These are phyloP conservation scores for Cladosporium colombiae DNA, from an alignment of 2,329 filamentous ascomycete species.

Conservation along the genomic window DNA sequence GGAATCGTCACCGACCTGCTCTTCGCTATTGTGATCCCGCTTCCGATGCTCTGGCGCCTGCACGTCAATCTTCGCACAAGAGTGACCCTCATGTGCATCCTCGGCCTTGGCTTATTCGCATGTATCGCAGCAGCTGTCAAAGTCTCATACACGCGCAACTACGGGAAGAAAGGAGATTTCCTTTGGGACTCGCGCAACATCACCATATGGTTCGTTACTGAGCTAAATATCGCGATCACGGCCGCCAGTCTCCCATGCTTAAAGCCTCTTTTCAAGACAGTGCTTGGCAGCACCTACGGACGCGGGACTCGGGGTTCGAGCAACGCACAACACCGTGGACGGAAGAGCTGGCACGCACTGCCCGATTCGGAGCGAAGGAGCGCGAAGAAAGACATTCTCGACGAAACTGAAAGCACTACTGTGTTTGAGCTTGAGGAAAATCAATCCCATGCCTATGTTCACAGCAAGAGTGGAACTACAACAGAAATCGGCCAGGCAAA, in stretches of 20 bases:
- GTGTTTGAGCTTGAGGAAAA: neutral
- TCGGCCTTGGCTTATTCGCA: slow-evolving; percentile 45
- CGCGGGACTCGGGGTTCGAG: neutral
- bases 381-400: neutral
- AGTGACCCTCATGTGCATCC: slow-evolving; percentile 40
- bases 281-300: slow-evolving; percentile 3
- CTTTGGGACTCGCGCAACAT: slow-evolving; percentile 4
- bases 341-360: slow-evolving; percentile 3
- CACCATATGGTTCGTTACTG: slow-evolving; percentile 22
- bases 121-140: slow-evolving; percentile 30
- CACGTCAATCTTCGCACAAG: slow-evolving; percentile 47
- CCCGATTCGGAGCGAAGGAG: neutral
- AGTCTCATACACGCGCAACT: neutral
- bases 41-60: slow-evolving; percentile 47
- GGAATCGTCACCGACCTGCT: slow-evolving; percentile 45
- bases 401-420: neutral
- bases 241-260: slow-evolving; percentile 25
- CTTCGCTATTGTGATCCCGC: slow-evolving; percentile 43
- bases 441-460: neutral
- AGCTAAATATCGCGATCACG: slow-evolving; percentile 32
- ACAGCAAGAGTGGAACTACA: neutral
- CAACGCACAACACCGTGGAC: neutral
- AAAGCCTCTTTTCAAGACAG: slow-evolving; percentile 23
- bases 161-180: slow-evolving; percentile 14
- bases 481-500: neutral